Evolutionary conservation across 768 basidiomycete species (phyloP).

Genomic region (Stropharia rugosoannulata): DNA sequence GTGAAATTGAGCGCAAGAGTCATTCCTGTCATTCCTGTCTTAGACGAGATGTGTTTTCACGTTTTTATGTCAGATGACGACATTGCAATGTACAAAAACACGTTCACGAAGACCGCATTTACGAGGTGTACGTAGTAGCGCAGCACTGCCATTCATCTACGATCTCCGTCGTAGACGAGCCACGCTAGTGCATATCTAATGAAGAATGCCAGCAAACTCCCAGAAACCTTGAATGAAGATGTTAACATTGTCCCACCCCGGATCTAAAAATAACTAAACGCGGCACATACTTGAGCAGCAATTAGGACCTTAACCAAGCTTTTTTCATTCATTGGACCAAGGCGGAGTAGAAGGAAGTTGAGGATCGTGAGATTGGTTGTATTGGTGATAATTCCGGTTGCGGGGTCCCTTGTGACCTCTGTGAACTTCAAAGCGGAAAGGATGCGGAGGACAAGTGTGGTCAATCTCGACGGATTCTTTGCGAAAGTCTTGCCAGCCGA

Average conservation of each 20-base stretch:
- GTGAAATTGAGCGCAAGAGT: background rate
- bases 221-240: constrained; percentile 47
- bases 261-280: constrained; percentile 8
- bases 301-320: constrained; percentile 73
- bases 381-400: constrained; percentile 58
- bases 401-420: constrained; percentile 54
- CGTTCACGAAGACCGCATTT: background rate
- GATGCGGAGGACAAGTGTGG: constrained; percentile 54
- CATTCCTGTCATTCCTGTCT: background rate
- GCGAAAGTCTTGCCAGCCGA: constrained; percentile 46
- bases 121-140: background rate
- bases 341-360: constrained; percentile 76
- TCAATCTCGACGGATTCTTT: constrained; percentile 52
- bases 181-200: constrained; percentile 90
- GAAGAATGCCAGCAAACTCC: constrained; percentile 80
- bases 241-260: background rate
- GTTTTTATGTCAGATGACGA: background rate
- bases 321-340: constrained; percentile 88
- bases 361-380: constrained; percentile 90
- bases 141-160: constrained; percentile 41
- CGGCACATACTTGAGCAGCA: constrained; percentile 59
- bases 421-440: constrained; percentile 68
- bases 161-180: constrained; percentile 89
- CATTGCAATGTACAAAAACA: background rate
- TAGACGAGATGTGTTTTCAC: background rate